These are phyloP conservation scores for Trichoderma sp. DNA, from an alignment of 2,329 filamentous ascomycete genomes.

Conservation along the genomic window DNA sequence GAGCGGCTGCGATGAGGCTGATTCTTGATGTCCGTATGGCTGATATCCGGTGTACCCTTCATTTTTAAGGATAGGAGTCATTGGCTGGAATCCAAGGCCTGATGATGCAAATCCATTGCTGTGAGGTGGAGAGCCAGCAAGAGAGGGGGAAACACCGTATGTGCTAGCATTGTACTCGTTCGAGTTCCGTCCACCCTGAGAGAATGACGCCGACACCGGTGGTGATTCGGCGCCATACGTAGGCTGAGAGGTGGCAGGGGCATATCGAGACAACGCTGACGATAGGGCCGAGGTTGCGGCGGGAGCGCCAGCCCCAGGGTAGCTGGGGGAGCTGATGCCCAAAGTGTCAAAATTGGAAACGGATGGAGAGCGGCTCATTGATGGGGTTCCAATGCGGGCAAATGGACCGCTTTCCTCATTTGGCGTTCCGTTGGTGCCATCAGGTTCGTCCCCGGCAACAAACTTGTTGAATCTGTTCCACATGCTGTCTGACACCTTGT, in stretches of 20 bases:
- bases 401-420: constrained; percentile 75
- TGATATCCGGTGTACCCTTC: constrained; percentile 27
- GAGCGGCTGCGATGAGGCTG: not conserved
- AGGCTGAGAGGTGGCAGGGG: constrained; percentile 28
- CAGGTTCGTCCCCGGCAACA: constrained; percentile 84
- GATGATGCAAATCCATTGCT: constrained; percentile 25
- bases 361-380: constrained; percentile 71
- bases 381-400: constrained; percentile 71
- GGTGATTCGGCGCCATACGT: constrained; percentile 44
- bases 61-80: constrained; percentile 7
- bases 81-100: constrained; percentile 30
- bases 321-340: constrained; percentile 47
- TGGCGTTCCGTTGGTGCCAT: constrained; percentile 63
- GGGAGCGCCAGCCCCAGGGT: constrained; percentile 33
- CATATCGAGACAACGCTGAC: constrained; percentile 38
- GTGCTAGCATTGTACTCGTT: constrained; percentile 34
- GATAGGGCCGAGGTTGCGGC: constrained; percentile 34
- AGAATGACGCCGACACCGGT: constrained; percentile 44
- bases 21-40: constrained; percentile 27
- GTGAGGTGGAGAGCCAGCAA: constrained; percentile 22
- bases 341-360: constrained; percentile 72
- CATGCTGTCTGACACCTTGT: constrained; percentile 87
- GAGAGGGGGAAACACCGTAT: constrained; percentile 37
- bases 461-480: constrained; percentile 96
- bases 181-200: constrained; percentile 28